Evolutionary conservation across 1,284 basidiomycete species (phyloP).

Genomic region (Pascua sp.): DNA sequence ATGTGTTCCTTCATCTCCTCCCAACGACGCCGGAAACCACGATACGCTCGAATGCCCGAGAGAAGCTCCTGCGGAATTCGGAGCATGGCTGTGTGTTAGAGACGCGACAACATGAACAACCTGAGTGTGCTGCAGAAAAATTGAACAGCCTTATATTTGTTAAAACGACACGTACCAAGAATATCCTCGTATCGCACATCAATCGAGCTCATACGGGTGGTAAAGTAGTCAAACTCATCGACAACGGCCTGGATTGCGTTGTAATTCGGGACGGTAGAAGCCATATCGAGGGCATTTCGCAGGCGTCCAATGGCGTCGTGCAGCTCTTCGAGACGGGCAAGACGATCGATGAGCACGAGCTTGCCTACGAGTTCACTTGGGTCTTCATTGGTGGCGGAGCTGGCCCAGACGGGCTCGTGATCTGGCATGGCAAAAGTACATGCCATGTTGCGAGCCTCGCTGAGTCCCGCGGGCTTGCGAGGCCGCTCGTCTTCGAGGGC

Average conservation of each 20-base stretch:
- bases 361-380: constrained; percentile 29
- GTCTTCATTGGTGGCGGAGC: constrained; percentile 20
- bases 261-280: constrained; percentile 21
- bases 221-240: constrained; percentile 30
- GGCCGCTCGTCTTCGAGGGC: constrained; percentile 19
- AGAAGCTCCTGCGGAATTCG: constrained; percentile 9
- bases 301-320: constrained; percentile 28
- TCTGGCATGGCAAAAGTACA: constrained; percentile 16
- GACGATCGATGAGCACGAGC: constrained; percentile 33
- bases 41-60: constrained; percentile 32
- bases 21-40: constrained; percentile 32
- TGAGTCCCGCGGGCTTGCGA: constrained; percentile 6
- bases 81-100: constrained; percentile 18
- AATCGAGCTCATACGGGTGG: constrained; percentile 21
- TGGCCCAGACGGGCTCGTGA: constrained; percentile 21
- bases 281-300: constrained; percentile 24
- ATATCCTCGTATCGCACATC: constrained; percentile 35
- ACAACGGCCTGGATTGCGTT: constrained; percentile 27
- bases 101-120: background rate
- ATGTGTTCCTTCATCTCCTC: constrained; percentile 33
- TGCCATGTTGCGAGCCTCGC: constrained; percentile 23
- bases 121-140: background rate
- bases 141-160: too few species aligned
- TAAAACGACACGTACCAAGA: constrained; percentile 22
- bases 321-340: constrained; percentile 33